A percentile compares a stretch with the other conserved stretches of the same genome.
Conservation (phyloP, 2,329 filamentous ascomycete genomes). For the Phyllachora maydis region DNA sequence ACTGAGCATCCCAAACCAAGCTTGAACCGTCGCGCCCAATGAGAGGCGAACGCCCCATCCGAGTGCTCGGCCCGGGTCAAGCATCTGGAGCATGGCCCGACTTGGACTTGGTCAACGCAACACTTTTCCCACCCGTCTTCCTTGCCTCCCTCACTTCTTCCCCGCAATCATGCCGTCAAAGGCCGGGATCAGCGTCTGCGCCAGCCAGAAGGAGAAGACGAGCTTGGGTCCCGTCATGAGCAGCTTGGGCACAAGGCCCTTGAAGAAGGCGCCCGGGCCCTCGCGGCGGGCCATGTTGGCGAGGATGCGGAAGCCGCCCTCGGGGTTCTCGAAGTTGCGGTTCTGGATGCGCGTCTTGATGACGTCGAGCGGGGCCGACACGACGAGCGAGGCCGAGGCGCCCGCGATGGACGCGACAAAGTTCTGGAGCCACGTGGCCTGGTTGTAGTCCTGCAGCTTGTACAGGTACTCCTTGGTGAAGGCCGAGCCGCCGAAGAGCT, state of each 20-base stretch:
- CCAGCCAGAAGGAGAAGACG: conserved; percentile 99
- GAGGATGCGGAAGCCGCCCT: conserved; percentile 81
- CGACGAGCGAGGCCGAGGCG: conserved; percentile 83
- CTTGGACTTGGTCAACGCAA: too few relatives aligned
- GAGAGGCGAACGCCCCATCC: too few relatives aligned
- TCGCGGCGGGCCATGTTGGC: conserved; percentile 87
- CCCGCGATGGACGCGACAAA: conserved; percentile 91
- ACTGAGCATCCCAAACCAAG: too few relatives aligned
- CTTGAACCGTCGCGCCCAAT: too few relatives aligned
- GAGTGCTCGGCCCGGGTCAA: too few relatives aligned
- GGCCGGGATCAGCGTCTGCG: conserved; percentile 89
- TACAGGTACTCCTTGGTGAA: conserved; percentile 96
- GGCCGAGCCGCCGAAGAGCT: conserved; percentile 93
- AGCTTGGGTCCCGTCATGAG: conserved; percentile 98
- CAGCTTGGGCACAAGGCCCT: conserved; percentile 90
- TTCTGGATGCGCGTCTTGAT: conserved; percentile 99
- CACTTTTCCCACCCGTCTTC: background rate
- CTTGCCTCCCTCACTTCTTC: conserved; percentile 10
- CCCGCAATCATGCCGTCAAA: conserved; percentile 38
- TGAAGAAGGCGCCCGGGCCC: conserved; percentile 79
- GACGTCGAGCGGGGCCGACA: conserved; percentile 90
- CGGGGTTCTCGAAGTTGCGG: conserved; percentile 94
- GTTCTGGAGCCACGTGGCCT: conserved; percentile 85
- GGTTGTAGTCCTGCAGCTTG: conserved; percentile 82
- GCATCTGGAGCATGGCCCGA: too few relatives aligned